phyloP scores from a whole-genome alignment of 2,329 filamentous ascomycete species.

The Cladophialophora chaetospira region DNA sequence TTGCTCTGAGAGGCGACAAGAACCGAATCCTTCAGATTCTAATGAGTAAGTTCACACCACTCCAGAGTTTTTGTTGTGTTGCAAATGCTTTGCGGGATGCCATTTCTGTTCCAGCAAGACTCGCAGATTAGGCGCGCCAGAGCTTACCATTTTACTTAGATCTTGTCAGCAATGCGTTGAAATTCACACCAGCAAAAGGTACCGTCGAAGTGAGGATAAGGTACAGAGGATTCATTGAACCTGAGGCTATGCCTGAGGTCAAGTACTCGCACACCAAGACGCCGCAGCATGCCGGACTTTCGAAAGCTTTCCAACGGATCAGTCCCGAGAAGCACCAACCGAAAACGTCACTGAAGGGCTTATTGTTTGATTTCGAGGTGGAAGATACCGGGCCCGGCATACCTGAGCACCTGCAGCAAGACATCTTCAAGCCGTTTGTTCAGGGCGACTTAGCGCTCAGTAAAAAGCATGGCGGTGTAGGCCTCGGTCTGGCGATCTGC shows the following conservation, averaged over 20 bases:
- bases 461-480: conserved; percentile 86
- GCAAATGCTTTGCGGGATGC: background rate
- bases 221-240: conserved; percentile 53
- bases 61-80: background rate
- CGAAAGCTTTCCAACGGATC: background rate
- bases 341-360: conserved; percentile 62
- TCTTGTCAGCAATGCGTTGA: conserved; percentile 83
- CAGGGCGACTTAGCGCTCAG: conserved; percentile 84
- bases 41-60: conserved; percentile 18
- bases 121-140: background rate
- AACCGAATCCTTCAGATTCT: conserved; percentile 86
- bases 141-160: conserved; percentile 42
- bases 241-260: conserved; percentile 54
- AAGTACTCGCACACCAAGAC: conserved; percentile 33
- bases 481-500: conserved; percentile 82
- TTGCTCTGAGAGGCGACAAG: conserved; percentile 85
- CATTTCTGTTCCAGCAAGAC: no score
- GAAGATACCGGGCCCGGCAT: conserved; percentile 86
- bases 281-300: conserved; percentile 28
- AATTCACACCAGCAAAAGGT: conserved; percentile 79
- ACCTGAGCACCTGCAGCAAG: conserved; percentile 70
- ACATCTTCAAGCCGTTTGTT: conserved; percentile 89
- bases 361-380: conserved; percentile 82
- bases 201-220: conserved; percentile 73
- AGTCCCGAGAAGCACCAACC: conserved; percentile 43